Evolutionary conservation across 768 basidiomycete species (phyloP).

Genomic region (Fomitopsis serialis): DNA sequence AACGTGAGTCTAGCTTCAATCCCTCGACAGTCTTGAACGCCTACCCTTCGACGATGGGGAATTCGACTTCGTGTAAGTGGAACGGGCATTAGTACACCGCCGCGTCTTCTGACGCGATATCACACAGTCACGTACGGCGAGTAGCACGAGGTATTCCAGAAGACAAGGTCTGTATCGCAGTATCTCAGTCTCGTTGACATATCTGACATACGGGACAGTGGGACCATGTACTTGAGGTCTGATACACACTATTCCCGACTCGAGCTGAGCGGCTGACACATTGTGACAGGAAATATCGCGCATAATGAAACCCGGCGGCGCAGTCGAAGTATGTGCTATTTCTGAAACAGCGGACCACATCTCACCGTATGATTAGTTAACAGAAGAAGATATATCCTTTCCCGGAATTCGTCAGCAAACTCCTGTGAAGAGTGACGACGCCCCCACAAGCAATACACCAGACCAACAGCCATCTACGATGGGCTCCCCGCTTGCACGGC

Average conservation of each 20-base stretch:
- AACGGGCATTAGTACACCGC: not conserved
- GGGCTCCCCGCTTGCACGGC: not conserved
- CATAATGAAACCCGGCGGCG: slow-evolving; percentile 71
- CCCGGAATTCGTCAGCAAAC: slow-evolving; percentile 46
- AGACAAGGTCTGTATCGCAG: slow-evolving; percentile 45
- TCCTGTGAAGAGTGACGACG: not conserved
- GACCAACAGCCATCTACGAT: not conserved
- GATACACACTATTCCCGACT: slow-evolving; percentile 4
- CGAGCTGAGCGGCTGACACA: not conserved
- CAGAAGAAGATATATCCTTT: slow-evolving; percentile 73
- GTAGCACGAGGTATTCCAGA: slow-evolving; percentile 74
- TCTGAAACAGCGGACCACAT: not conserved
- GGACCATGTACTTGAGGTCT: slow-evolving; percentile 56
- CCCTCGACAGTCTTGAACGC: slow-evolving; percentile 49
- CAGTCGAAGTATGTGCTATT: slow-evolving; percentile 48
- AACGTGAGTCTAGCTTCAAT: not conserved
- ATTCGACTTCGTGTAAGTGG: slow-evolving; percentile 71
- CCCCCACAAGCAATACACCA: not conserved
- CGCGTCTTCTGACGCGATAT: slow-evolving; percentile 5
- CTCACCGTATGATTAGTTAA: slow-evolving; percentile 35
- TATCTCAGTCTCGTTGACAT: not conserved
- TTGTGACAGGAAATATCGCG: slow-evolving; percentile 46
- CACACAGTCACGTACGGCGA: slow-evolving; percentile 33
- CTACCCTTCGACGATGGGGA: slow-evolving; percentile 68
- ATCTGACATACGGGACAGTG: slow-evolving; percentile 36